Percentiles rank a stretch among this genome's conserved stretches.
phyloP scores from a whole-genome alignment of 331 rosid species.

The Acacia concinna region DNA sequence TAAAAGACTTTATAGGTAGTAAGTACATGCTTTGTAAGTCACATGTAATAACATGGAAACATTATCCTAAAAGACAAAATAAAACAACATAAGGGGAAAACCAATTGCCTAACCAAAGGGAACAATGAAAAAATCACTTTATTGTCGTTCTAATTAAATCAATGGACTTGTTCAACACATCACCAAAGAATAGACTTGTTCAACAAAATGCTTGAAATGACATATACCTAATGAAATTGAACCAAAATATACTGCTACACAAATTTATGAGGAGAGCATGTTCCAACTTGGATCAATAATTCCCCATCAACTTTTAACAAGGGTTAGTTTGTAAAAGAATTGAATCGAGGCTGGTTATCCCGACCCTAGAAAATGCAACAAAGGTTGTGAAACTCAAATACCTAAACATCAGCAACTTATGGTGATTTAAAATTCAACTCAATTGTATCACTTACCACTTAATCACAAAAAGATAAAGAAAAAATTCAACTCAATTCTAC shows the following conservation, averaged over 20 bases:
- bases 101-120: neutral
- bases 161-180: neutral
- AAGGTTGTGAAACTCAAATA: conserved; percentile 4
- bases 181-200: neutral
- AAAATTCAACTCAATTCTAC: neutral
- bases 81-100: neutral
- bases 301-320: neutral
- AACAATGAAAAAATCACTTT: neutral
- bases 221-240: neutral
- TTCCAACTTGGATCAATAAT: neutral
- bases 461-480: too few relatives aligned
- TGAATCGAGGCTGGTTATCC: neutral
- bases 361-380: neutral
- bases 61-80: neutral
- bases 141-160: neutral
- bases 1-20: conserved; percentile 7
- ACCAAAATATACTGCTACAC: neutral
- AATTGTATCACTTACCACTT: too few relatives aligned
- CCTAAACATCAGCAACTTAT: neutral
- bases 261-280: neutral
- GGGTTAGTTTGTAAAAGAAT: neutral
- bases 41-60: conserved; percentile 4
- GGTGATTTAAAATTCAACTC: too few relatives aligned
- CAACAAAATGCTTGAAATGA: conserved; percentile 13
- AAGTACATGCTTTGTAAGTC: conserved; percentile 9